Evolutionary conservation across 768 basidiomycete species (phyloP), one percentile per base, ranked within the genome.

Genomic region (Tremella yokohamensis): DNA sequence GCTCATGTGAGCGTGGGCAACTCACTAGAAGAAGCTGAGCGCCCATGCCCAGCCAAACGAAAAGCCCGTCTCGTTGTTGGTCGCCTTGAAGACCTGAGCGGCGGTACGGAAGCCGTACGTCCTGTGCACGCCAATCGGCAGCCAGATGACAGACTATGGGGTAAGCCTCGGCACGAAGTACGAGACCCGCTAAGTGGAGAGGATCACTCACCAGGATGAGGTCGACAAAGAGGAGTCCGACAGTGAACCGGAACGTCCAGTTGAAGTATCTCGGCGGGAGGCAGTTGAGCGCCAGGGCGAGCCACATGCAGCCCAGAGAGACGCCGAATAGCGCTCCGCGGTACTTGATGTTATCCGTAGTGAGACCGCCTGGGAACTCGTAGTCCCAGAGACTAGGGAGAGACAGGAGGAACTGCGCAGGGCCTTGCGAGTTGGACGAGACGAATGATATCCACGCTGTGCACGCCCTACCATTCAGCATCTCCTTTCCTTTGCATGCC

Each of bases 51-150:
- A 93, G 3, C 83, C 89, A 8, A 87, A 79, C 19, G 88, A 82
- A 2, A 90, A 90, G 0, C 88, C 88, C 0, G 90, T 92, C 24
- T 89, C 90, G 66, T 93, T 93, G 75, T 89, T 89, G 90, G 84
- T 87, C 79, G 82, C 79, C 1, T 86, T 88, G 66, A 94, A 92
- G 9, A 89, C 90, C 37, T 90, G 89, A 37, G 84, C 83, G 0
- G 88, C 87, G 13, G 84, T 82, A 47, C 90, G 83, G 78, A 96
- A 90, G 9, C 91, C 92, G 63, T 93, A 96, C 0, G 90, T 90
- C 65, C 81, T 85, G 4, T 85, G 86, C 2, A 90, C 92, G 0
- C 89, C 90, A 52, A 96, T 89, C 0, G 92, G 92, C 39, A 96
- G 82, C 91, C 91, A 94, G 64, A 91, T 88, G 6, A 45, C n/a